A percentile compares a stretch with the other conserved stretches of the same genome.
These are phyloP conservation scores for Lasiodiplodia hormozganensis DNA, from an alignment of 2,329 filamentous ascomycete species.

Conservation along the genomic window DNA sequence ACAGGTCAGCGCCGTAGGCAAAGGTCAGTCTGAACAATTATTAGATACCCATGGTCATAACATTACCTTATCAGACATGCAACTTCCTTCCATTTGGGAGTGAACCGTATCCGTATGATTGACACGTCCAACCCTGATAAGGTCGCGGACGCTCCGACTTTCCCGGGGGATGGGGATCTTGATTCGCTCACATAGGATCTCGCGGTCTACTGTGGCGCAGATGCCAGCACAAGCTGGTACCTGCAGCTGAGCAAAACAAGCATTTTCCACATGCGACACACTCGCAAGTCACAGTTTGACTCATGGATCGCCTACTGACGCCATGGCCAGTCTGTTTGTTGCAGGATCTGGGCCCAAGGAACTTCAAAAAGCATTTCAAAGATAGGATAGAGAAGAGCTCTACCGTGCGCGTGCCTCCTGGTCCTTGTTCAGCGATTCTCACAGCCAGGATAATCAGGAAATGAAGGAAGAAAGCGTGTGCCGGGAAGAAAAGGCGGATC, in stretches of 20 bases:
- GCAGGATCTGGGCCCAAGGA: too few species aligned
- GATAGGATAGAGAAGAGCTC: background rate
- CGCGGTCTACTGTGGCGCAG: background rate
- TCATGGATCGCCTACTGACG: background rate
- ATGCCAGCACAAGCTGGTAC: background rate
- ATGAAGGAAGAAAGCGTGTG: slow-evolving; percentile 1
- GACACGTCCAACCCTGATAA: background rate
- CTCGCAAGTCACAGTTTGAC: background rate
- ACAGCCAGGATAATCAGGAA: background rate
- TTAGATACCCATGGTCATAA: slow-evolving; percentile 9
- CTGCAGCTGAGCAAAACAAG: background rate
- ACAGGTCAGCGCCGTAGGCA: background rate
- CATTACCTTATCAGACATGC: background rate
- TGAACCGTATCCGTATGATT: background rate
- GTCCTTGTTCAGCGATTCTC: background rate
- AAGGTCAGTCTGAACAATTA: background rate
- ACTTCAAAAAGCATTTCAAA: background rate
- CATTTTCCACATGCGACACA: background rate
- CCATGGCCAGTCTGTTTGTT: too few species aligned
- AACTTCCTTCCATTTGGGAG: background rate
- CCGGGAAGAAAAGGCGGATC: background rate
- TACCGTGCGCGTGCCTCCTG: background rate
- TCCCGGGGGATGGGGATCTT: background rate
- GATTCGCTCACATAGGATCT: background rate
- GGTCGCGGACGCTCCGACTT: background rate